Percentiles rank a stretch among this genome's conserved stretches.
These are phyloP conservation scores for Dictyophora rubrovolvata DNA, from an alignment of 768 basidiomycete species.

Conservation along the genomic window DNA sequence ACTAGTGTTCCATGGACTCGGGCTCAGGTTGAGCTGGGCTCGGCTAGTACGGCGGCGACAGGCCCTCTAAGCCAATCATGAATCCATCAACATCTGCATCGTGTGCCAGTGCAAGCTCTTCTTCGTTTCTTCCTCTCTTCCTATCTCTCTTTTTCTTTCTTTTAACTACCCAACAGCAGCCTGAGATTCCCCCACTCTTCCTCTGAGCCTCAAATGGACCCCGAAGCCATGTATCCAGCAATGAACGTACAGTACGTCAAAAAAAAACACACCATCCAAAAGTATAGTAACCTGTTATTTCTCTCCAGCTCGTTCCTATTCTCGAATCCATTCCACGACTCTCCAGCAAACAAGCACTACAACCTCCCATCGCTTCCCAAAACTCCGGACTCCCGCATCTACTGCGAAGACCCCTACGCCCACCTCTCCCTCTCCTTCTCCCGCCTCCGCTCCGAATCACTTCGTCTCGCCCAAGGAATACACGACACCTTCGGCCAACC, in stretches of 20 bases:
- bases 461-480: conserved; percentile 1
- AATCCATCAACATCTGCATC: too few species aligned
- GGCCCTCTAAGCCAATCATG: too few species aligned
- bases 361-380: background rate
- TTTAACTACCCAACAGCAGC: too few species aligned
- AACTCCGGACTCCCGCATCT: background rate
- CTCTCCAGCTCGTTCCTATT: conserved; percentile 3
- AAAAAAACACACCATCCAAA: background rate
- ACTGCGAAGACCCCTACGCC: background rate
- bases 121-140: too few species aligned
- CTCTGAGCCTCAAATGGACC: background rate
- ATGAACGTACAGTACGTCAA: background rate
- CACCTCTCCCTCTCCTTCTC: background rate
- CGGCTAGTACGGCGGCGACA: too few species aligned
- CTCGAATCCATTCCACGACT: background rate
- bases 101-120: too few species aligned
- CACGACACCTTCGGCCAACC: background rate
- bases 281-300: background rate
- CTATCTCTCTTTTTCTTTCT: too few species aligned
- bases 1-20: too few species aligned
- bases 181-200: too few species aligned
- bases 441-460: background rate
- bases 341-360: background rate
- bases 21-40: too few species aligned
- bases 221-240: background rate